Base-by-base conservation (phyloP, 1,284 basidiomycete genomes). In the Ceratobasidium sp. region DNA sequence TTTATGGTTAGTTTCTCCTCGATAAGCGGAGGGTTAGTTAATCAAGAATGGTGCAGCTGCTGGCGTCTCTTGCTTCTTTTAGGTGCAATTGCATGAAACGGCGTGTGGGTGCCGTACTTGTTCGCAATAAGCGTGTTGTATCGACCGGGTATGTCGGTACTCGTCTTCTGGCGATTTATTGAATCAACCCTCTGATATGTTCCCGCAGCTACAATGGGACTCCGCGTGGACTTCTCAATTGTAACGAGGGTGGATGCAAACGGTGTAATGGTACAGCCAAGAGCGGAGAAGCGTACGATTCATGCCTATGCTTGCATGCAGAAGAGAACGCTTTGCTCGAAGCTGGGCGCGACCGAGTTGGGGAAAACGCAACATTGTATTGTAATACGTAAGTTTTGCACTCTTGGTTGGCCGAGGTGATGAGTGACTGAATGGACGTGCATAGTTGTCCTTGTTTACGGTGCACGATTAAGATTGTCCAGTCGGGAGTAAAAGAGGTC, bases 21-120 rank as follows among this genome's bases (percentile, higher is more conserved):
- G 21, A 51, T 40, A 28, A 14, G 25, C 7, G 16, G 18, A 53
- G 28, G 14, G 14, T 38, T 12, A 9, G 28, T 44, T 56, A 21
- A 7, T 46, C 18, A 72, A 14, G 5, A 30, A 4, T 18, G 36
- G 36, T 16, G 12, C 76, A 91, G 92, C 94, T 90, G 1, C 84
- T 97, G 49, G 95, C 95, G 7, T 90, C 91, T 14, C 85, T 97
- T 53, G 95, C 95, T 3, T 94, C 90, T 7, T 89, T 88, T 76
- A 85, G 92, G 49, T 94, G 89, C n/a, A 98, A 95, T 79, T 98
- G 91, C 80, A 98, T 98, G 96, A 99, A 99, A 79, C 88, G 97
- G 3, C 87, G 97, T 1, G 96, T 98, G 0, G 96, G 96, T 14
- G 95, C 95, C 0, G 88, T 98, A 18, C 84, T 98, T 48, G 95